phyloP scores from a whole-genome alignment of 2,329 filamentous ascomycete genomes.

The Colletotrichum karsti region DNA sequence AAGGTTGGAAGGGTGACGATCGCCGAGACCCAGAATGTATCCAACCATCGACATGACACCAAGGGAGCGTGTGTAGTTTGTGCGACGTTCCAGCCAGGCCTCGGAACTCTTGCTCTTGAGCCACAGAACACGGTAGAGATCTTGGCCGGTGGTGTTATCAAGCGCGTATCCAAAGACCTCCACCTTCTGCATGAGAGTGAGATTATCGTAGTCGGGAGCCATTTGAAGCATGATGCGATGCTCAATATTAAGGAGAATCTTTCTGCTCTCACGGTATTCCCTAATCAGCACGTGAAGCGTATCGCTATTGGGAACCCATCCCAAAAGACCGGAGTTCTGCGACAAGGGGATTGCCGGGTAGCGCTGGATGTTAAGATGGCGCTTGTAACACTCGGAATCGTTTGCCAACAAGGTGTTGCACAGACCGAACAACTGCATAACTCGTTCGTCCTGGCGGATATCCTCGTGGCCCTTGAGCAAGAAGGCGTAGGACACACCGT shows the following conservation, averaged over 20 bases:
- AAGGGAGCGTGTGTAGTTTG: slow-evolving; percentile 97
- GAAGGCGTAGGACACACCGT: slow-evolving; percentile 88
- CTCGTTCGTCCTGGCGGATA: slow-evolving; percentile 97
- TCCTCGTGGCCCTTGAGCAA: slow-evolving; percentile 98
- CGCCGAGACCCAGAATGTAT: slow-evolving; percentile 95
- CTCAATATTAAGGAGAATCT: slow-evolving; percentile 98
- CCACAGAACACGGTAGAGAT: slow-evolving; percentile 97
- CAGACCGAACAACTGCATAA: slow-evolving; percentile 98
- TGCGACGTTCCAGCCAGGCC: slow-evolving; percentile 95
- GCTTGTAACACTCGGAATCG: slow-evolving; percentile 96
- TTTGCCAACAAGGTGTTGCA: slow-evolving; percentile 95
- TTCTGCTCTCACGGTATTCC: slow-evolving; percentile 95
- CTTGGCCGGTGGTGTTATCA: slow-evolving; percentile 98
- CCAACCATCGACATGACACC: slow-evolving; percentile 99
- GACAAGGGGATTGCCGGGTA: slow-evolving; percentile 98
- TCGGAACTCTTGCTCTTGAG: slow-evolving; percentile 98
- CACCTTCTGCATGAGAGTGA: slow-evolving; percentile 99
- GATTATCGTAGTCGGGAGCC: slow-evolving; percentile 98
- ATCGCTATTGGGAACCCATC: slow-evolving; percentile 98
- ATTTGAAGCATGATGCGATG: slow-evolving; percentile 99
- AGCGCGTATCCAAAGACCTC: slow-evolving; percentile 99
- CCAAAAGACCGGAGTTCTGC: slow-evolving; percentile 92
- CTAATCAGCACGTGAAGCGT: slow-evolving; percentile 96
- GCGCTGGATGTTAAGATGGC: slow-evolving; percentile 94
- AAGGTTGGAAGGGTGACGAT: slow-evolving; percentile 96